Percentiles rank a stretch among this genome's conserved stretches.
phyloP scores from a whole-genome alignment of 1,139 yeast species.

The Geotrichum phurueaensis region DNA sequence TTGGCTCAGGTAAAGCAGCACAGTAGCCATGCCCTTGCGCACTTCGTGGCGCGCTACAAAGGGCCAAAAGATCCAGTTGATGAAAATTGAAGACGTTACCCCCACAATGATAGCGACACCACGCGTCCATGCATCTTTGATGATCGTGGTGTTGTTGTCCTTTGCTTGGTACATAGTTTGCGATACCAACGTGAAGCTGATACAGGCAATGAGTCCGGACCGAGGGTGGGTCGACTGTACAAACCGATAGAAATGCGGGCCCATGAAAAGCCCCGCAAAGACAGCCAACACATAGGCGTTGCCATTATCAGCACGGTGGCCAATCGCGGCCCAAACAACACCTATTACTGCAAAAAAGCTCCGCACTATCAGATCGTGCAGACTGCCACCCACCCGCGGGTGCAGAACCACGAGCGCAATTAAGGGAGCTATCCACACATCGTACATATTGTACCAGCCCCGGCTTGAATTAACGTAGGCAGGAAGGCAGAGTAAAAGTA shows the following conservation, averaged over 20 bases:
- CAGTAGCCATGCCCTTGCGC: constrained; percentile 37
- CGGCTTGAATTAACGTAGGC: constrained; percentile 39
- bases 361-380: constrained; percentile 37
- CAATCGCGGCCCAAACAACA: constrained; percentile 45
- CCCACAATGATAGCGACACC: constrained; percentile 41
- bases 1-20: constrained; percentile 41
- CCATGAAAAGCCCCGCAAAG: constrained; percentile 37
- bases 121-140: constrained; percentile 38
- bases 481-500: constrained; percentile 40
- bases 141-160: constrained; percentile 12
- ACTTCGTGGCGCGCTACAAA: constrained; percentile 43
- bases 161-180: constrained; percentile 28
- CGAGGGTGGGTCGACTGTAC: constrained; percentile 36
- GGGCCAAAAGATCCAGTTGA: constrained; percentile 48
- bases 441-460: constrained; percentile 40
- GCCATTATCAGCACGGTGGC: constrained; percentile 38
- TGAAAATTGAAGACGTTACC: constrained; percentile 35
- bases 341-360: constrained; percentile 38
- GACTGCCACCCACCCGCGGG: constrained; percentile 43
- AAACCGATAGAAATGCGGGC: constrained; percentile 36
- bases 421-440: constrained; percentile 43
- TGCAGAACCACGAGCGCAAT: constrained; percentile 39
- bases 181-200: constrained; percentile 40
- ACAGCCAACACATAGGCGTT: constrained; percentile 40
- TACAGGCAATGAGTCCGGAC: constrained; percentile 40